Evolutionary conservation across 2,329 filamentous ascomycete genomes (phyloP).

Genomic region (Aspergillus alliaceus): DNA sequence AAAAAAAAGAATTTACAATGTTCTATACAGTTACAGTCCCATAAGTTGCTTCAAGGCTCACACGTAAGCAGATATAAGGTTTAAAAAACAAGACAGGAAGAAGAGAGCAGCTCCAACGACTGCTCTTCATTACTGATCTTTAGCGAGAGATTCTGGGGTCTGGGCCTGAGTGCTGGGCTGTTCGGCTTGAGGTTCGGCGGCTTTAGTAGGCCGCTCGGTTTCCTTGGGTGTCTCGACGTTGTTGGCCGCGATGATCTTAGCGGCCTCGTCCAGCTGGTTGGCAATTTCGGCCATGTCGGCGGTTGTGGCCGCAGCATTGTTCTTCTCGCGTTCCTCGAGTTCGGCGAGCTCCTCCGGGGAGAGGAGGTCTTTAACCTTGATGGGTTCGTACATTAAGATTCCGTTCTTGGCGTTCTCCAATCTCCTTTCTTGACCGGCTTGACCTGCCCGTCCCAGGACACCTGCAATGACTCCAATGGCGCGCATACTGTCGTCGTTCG

Average conservation of each 20-base stretch:
- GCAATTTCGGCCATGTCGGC: background rate
- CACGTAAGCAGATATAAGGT: slow-evolving; percentile 10
- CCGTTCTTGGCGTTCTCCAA: slow-evolving; percentile 63
- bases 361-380: slow-evolving; percentile 20
- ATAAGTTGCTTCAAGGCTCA: slow-evolving; percentile 11
- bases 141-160: background rate
- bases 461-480: slow-evolving; percentile 79
- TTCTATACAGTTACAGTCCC: slow-evolving; percentile 37
- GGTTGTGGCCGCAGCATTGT: background rate
- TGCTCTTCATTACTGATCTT: slow-evolving; percentile 1
- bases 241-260: background rate
- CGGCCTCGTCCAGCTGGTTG: background rate
- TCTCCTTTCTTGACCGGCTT: slow-evolving; percentile 71
- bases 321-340: background rate
- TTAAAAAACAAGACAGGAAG: slow-evolving; percentile 4
- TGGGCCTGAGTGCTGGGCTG: background rate
- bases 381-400: slow-evolving; percentile 56
- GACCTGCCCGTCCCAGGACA: slow-evolving; percentile 78
- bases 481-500: slow-evolving; percentile 93
- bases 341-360: background rate
- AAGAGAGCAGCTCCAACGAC: background rate
- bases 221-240: background rate
- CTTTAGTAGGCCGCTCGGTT: background rate
- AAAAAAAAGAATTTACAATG: slow-evolving; percentile 25
- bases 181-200: background rate